These are phyloP conservation scores for Tremellales sp. DNA, from an alignment of 1,284 basidiomycete genomes.

Conservation along the genomic window DNA sequence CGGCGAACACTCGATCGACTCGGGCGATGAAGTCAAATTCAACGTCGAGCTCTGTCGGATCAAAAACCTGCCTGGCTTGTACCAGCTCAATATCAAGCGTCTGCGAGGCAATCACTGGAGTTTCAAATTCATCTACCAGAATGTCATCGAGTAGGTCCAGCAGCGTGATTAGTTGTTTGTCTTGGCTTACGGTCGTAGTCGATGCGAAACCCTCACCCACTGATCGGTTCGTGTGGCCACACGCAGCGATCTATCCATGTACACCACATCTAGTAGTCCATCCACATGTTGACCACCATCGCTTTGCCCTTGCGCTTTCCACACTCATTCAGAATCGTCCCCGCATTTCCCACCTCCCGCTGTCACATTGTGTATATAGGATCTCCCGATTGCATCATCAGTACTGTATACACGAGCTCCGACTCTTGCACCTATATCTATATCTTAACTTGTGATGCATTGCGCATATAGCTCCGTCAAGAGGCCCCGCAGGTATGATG, in stretches of 20 bases:
- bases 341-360: not conserved
- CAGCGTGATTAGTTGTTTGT: not conserved
- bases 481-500: too few species aligned
- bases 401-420: too few species aligned
- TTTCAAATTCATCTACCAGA: conserved; percentile 92
- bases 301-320: not conserved
- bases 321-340: not conserved
- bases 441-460: too few species aligned
- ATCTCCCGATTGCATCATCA: too few species aligned
- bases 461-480: too few species aligned
- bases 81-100: conserved; percentile 81
- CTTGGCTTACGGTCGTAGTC: conserved; percentile 13
- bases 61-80: conserved; percentile 79
- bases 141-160: conserved; percentile 69
- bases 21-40: conserved; percentile 89
- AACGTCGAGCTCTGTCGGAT: conserved; percentile 83
- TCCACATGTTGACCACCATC: not conserved
- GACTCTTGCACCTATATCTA: too few species aligned
- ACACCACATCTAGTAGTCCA: too few species aligned
- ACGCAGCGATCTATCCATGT: not conserved
- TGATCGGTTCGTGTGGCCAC: conserved; percentile 10
- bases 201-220: conserved; percentile 37
- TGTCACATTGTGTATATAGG: too few species aligned
- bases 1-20: conserved; percentile 68
- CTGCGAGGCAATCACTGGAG: conserved; percentile 87